Base-by-base conservation (phyloP, 1,284 basidiomycete genomes). In the Xerocomus subilludens region DNA sequence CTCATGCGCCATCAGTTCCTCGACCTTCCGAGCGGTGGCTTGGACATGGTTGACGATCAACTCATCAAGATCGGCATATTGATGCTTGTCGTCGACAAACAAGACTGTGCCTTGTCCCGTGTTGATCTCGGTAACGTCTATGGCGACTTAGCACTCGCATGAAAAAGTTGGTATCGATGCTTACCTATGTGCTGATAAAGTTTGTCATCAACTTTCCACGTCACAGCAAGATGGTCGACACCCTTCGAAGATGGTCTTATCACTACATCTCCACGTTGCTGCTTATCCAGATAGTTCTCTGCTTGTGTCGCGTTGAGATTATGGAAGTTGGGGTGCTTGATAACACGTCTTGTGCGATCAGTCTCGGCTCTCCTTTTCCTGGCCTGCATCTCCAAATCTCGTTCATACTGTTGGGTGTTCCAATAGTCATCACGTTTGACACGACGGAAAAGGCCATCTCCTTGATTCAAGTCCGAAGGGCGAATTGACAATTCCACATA, bases 271-370 rank as follows among this genome's bases (percentile, higher is more conserved):
- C 97, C 98, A 42, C 96, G 91, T 79, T 97, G 96, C 84, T 96
- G 94, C 77, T 93, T 93, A 72, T 96, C 95, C 69, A 99, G 88
- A 83, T 94, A 96, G 69, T 91, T 89, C 85, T 99, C 98, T 5
- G 98, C 97, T 79, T 98, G 94, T 32, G 89, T 87, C 49, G 96
- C 92, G 81, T 96, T 98, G 89, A 98, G 94, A 83, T 98, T 96
- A 83, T 98, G 96, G 91, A 98, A 99, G 85, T 98, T 97, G 7
- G 98, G 98, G 84, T 99, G 98, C 83, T 99, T 97, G 87, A 99
- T 96, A 64, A 98, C 92, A 36, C 98, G 90, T 76, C 96, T 92
- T 69, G 91, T 90, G 81, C 91, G 88, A 82, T 94, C 90, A 60
- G 92, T 91, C 83, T 96, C 92, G 5, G 94, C 91, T 63, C 93